These are phyloP conservation scores for Aspergillus avenaceus DNA, from an alignment of 495 filamentous ascomycete species.

Conservation along the genomic window DNA sequence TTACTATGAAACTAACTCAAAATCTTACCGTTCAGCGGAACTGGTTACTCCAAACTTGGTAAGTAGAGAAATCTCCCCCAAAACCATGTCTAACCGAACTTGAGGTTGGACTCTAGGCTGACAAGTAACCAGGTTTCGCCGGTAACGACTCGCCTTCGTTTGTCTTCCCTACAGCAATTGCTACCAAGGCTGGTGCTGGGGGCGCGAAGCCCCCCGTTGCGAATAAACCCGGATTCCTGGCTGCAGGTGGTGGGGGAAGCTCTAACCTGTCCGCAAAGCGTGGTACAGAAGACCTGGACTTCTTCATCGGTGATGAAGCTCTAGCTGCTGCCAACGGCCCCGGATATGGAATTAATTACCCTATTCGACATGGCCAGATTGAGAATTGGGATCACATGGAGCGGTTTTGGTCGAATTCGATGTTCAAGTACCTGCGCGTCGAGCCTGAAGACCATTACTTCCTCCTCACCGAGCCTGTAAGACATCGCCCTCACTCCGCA, in stretches of 20 bases:
- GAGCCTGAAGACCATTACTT: slow-evolving; percentile 99
- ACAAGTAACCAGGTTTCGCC: slow-evolving; percentile 73
- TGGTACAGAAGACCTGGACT: slow-evolving; percentile 95
- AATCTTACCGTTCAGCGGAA: slow-evolving; percentile 64
- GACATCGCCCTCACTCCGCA: slow-evolving; percentile 13
- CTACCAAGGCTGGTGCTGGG: slow-evolving; percentile 76
- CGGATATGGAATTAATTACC: slow-evolving; percentile 94
- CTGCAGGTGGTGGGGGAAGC: slow-evolving; percentile 76
- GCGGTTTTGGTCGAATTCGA: slow-evolving; percentile 98
- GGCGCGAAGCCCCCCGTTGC: slow-evolving; percentile 80
- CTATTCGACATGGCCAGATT: slow-evolving; percentile 94
- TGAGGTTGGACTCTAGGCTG: slow-evolving; percentile 24
- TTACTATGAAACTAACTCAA: slow-evolving; percentile 5
- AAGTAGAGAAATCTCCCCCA: slow-evolving; percentile 21
- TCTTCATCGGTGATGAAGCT: slow-evolving; percentile 98
- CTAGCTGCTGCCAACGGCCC: slow-evolving; percentile 78
- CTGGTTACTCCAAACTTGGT: slow-evolving; percentile 98
- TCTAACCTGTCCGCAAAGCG: slow-evolving; percentile 87
- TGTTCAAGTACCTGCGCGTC: slow-evolving; percentile 97
- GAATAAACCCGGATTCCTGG: slow-evolving; percentile 91
- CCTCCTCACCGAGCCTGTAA: slow-evolving; percentile 91
- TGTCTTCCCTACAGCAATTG: slow-evolving; percentile 98
- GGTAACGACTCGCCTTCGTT: slow-evolving; percentile 99
- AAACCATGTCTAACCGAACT: not conserved
- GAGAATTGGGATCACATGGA: slow-evolving; percentile 99